A percentile compares a stretch with the other conserved stretches of the same genome.
These are phyloP conservation scores for Homolaphlyctis polyrhiza DNA, from an alignment of 371 early-diverging fungal species.

Conservation along the genomic window DNA sequence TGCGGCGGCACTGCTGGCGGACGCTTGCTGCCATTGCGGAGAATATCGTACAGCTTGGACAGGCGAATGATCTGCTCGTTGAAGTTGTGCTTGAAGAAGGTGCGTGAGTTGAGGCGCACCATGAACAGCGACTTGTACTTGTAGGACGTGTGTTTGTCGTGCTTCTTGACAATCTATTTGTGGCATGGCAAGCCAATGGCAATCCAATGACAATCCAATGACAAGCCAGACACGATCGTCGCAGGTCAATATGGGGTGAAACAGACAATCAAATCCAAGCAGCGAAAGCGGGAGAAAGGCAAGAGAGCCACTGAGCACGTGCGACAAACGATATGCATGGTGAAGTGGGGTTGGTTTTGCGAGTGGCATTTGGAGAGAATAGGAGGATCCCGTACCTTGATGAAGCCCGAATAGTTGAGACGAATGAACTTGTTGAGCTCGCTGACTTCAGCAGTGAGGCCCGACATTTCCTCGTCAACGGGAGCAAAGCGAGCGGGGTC, in stretches of 20 bases:
- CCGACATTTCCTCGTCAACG: constrained; percentile 72
- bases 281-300: no score
- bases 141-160: constrained; percentile 90
- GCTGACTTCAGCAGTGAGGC: constrained; percentile 82
- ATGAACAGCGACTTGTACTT: constrained; percentile 82
- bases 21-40: constrained; percentile 77
- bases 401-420: constrained; percentile 93
- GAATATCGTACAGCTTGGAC: constrained; percentile 82
- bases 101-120: constrained; percentile 77
- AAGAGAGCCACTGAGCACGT: no score
- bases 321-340: no score
- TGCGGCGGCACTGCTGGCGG: constrained; percentile 34
- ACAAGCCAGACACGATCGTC: no score
- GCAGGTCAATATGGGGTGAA: no score
- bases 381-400: constrained; percentile 56
- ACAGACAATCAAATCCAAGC: no score
- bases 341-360: no score
- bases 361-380: no score
- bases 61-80: constrained; percentile 83
- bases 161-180: constrained; percentile 88
- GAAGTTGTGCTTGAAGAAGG: constrained; percentile 89
- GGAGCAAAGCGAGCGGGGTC: constrained; percentile 29
- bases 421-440: constrained; percentile 89
- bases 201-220: no score
- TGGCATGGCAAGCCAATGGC: no score